Percentiles rank a stretch among this genome's conserved stretches.
These are phyloP conservation scores for Calonectria hongkongensis DNA, from an alignment of 2,329 filamentous ascomycete species.

Conservation along the genomic window DNA sequence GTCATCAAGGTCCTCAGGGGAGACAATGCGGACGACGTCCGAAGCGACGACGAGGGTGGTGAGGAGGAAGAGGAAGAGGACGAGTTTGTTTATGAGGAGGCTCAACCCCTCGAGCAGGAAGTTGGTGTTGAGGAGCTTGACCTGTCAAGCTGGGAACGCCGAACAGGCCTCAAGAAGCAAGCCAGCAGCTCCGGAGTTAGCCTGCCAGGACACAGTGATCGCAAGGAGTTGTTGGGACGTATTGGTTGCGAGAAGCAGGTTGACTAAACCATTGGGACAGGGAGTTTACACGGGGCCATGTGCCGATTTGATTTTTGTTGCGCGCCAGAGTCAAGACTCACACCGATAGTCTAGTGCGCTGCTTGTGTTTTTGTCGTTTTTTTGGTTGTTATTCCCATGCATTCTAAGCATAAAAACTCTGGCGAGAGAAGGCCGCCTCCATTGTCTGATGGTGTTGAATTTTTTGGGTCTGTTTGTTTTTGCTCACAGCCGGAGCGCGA, in stretches of 20 bases:
- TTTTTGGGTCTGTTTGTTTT: constrained; percentile 27
- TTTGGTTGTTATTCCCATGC: not conserved
- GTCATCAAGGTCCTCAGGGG: constrained; percentile 87
- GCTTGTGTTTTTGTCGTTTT: constrained; percentile 14
- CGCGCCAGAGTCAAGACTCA: constrained; percentile 36
- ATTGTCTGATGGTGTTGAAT: constrained; percentile 20
- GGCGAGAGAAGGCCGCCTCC: constrained; percentile 1
- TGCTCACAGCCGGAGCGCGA: constrained; percentile 27
- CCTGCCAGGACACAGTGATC: constrained; percentile 82
- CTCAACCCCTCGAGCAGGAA: constrained; percentile 80
- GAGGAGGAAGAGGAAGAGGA: constrained; percentile 76
- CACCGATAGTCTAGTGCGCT: constrained; percentile 40
- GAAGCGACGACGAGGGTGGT: constrained; percentile 86
- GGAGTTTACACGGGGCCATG: constrained; percentile 47
- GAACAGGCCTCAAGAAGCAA: constrained; percentile 72
- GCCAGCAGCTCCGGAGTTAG: constrained; percentile 76
- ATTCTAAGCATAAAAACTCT: constrained; percentile 19
- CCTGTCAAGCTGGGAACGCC: constrained; percentile 78
- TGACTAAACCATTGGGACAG: constrained; percentile 59
- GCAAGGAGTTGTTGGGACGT: constrained; percentile 86
- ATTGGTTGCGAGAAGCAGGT: constrained; percentile 89
- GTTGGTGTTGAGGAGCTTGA: constrained; percentile 84
- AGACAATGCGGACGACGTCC: constrained; percentile 85
- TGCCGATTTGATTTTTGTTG: constrained; percentile 39
- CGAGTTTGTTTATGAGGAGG: constrained; percentile 73